Evolutionary conservation across 2,329 filamentous ascomycete species (phyloP).

Genomic region (Diplodia scrobiculata): DNA sequence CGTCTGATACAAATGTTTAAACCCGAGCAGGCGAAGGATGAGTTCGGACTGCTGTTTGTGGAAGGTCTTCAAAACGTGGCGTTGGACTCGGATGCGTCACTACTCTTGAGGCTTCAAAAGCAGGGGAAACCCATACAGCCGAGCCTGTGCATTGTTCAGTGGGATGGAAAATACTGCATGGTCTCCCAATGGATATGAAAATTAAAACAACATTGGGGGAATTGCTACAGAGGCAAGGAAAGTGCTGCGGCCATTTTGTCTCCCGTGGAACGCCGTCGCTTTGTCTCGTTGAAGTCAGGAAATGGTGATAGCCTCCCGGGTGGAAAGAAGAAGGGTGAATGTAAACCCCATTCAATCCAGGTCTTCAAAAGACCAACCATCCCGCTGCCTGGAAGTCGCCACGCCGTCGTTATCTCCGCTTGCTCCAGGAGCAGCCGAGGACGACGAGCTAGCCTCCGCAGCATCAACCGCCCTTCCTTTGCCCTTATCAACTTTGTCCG

Average conservation of each 20-base stretch:
- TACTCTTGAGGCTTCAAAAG: not conserved
- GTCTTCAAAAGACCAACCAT: conserved; percentile 15
- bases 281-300: not conserved
- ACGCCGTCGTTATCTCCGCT: not conserved
- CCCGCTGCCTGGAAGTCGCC: conserved; percentile 3
- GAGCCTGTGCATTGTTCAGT: not conserved
- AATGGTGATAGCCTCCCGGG: not conserved
- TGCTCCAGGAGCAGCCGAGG: not conserved
- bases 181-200: not conserved
- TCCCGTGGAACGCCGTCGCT: conserved; percentile 10
- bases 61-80: not conserved
- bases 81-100: not conserved
- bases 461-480: conserved; percentile 25
- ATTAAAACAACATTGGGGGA: not conserved
- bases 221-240: not conserved
- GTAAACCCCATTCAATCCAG: not conserved
- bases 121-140: not conserved
- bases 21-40: not conserved
- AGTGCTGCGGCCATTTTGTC: not conserved
- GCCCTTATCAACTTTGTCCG: conserved; percentile 21
- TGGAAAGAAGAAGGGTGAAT: not conserved
- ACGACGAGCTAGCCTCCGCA: conserved; percentile 4
- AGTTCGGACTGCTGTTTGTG: not conserved
- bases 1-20: not conserved
- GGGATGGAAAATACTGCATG: not conserved